Conservation (phyloP, 2,329 filamentous ascomycete species). For the Penicillium sp. region DNA sequence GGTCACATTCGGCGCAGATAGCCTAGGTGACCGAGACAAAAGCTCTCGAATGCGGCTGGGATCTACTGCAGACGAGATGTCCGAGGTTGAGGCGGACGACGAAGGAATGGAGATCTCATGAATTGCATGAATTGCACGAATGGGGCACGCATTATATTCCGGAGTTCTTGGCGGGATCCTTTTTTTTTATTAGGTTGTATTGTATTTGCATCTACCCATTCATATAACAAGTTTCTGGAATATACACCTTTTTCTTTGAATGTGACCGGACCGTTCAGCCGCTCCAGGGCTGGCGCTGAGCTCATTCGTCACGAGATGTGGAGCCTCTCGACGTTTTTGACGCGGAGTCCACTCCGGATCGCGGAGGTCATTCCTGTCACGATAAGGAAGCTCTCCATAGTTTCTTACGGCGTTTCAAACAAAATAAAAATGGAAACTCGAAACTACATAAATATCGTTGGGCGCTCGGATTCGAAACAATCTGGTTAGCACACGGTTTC, state of each 20-base stretch:
- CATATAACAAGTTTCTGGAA: constrained; percentile 1
- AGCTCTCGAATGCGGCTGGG: constrained; percentile 30
- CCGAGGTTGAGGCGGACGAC: constrained; percentile 49
- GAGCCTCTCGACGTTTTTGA: constrained; percentile 21
- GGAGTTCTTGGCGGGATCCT: constrained; percentile 19
- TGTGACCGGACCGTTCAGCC: constrained; percentile 19
- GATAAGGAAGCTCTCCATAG: constrained; percentile 23
- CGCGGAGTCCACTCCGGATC: constrained; percentile 22
- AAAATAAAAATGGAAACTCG: neutral
- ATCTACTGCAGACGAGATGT: constrained; percentile 33
- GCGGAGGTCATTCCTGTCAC: constrained; percentile 29
- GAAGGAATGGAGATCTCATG: constrained; percentile 50
- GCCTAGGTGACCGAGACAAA: constrained; percentile 41
- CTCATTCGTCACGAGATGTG: constrained; percentile 11
- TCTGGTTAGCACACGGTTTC: neutral
- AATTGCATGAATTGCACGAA: constrained; percentile 30
- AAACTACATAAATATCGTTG: constrained; percentile 14
- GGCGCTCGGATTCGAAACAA: neutral
- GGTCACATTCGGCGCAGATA: constrained; percentile 54
- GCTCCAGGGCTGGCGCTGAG: neutral
- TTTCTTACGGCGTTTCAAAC: constrained; percentile 5
- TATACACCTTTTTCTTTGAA: neutral
- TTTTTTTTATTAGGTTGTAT: constrained; percentile 8
- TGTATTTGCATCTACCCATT: neutral
- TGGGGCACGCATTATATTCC: constrained; percentile 19